phyloP scores from a whole-genome alignment of 1,139 yeast species.

The Pichia sp. region DNA sequence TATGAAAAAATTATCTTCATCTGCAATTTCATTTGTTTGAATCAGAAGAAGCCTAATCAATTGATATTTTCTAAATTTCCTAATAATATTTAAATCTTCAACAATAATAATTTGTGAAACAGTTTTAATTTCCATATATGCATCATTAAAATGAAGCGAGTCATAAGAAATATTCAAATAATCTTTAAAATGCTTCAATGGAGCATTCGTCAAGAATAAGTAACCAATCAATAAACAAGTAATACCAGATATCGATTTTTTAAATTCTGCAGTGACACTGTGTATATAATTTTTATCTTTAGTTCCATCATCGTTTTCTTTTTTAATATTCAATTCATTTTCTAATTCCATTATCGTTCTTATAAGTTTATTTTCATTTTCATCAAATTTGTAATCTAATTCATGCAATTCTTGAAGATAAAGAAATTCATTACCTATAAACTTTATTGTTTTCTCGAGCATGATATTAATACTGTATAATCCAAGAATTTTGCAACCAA shows the following conservation, averaged over 20 bases:
- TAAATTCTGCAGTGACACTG: neutral
- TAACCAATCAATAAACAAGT: conserved; percentile 9
- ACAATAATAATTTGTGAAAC: neutral
- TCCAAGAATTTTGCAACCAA: conserved; percentile 12
- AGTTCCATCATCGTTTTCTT: neutral
- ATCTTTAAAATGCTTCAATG: conserved; percentile 1
- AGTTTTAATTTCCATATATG: neutral
- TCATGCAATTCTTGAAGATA: neutral
- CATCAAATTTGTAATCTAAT: neutral
- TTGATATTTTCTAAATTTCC: conserved; percentile 2
- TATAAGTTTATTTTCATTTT: neutral
- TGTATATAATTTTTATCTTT: neutral
- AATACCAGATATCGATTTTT: conserved; percentile 5
- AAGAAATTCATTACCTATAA: conserved; percentile 1
- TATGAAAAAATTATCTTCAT: conserved; percentile 1
- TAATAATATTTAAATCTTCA: neutral
- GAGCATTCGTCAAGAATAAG: conserved; percentile 5
- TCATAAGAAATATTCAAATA: conserved; percentile 1
- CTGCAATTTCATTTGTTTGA: neutral
- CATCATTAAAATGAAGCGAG: neutral
- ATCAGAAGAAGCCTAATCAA: neutral
- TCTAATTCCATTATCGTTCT: neutral
- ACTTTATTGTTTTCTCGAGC: conserved; percentile 3
- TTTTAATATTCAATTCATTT: too few species aligned
- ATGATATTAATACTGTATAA: conserved; percentile 7